Evolutionary conservation across 2,329 filamentous ascomycete species (phyloP), one percentile per base, ranked within the genome.

Genomic region (Trichoderma lentiforme): DNA sequence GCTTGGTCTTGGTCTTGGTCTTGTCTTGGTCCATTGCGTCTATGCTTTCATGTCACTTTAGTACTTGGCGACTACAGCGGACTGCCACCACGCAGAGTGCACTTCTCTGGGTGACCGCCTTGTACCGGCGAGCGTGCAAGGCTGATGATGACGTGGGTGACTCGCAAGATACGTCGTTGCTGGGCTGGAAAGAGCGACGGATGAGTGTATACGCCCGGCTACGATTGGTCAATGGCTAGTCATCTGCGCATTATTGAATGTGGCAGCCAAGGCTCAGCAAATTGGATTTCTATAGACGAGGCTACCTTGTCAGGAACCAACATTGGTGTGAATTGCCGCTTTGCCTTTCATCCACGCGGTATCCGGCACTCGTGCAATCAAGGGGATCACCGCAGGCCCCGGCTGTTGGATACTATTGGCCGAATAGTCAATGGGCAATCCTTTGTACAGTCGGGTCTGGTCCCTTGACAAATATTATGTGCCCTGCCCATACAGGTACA

Each of bases 71-170:
- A 39, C 67, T 58, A 70, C 68, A 12, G 62, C 4, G 12, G 14
- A 18, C 2, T 61, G 51, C 56, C 56, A 51, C 66, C 56, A 51
- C 8, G 56, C 34, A 34, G 21, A 30, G 56, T 18, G 53, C 66
- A 51, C 8, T 51, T 39, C 26, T 21, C 21, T 28, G 43, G 36
- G 66, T 69, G 56, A 61, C 66, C 36, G 66, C 66, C 53, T 61
- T 47, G 66, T 69, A 69, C 36, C 51, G n/a, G 28, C 11, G 32
- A 8, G 53, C 4, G 36, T 26, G 66, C 39, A 39, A 69, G 66
- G 66, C 66, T 69, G 57, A 69, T 69, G 21, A 69, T 69, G 66
- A 69, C 66, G 66, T 69, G 39, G 43, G 47, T 32, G 63, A 66
- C 32, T 64, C 39, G 47, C 26, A 14, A 66, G 63, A 56, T 51